phyloP scores from a whole-genome alignment of 257 asterid genomes.

The Leonotis leonurus region DNA sequence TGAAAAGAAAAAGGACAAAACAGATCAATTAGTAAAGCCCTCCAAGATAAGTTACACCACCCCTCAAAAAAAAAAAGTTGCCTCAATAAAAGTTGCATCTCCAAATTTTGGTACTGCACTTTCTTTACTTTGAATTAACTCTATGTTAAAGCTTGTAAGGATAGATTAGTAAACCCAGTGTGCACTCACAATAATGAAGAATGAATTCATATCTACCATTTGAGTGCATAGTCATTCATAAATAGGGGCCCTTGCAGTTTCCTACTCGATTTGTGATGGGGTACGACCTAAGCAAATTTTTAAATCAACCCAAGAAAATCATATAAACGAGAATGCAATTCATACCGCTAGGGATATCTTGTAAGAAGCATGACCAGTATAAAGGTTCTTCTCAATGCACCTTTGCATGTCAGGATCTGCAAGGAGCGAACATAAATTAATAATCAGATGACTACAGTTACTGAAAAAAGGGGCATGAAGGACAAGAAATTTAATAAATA shows the following conservation, averaged over 20 bases:
- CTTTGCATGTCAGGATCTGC: constrained; percentile 75
- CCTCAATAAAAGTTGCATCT: not conserved
- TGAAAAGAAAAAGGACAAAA: constrained; percentile 3
- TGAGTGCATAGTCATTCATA: not conserved
- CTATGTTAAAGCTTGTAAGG: not conserved
- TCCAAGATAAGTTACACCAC: not conserved
- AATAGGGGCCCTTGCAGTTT: not conserved
- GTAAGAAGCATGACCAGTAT: constrained; percentile 78
- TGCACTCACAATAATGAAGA: not conserved
- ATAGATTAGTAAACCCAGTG: not conserved
- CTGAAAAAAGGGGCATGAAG: not conserved
- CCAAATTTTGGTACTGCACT: no score
- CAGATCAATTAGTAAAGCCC: constrained; percentile 11
- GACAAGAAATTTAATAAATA: not conserved
- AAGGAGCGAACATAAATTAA: not conserved
- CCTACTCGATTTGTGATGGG: not conserved
- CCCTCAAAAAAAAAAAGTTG: not conserved
- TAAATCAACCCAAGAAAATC: not conserved
- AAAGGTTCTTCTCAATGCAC: constrained; percentile 63
- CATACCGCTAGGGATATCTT: constrained; percentile 73
- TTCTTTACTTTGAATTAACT: no score
- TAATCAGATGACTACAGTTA: not conserved
- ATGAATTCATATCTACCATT: not conserved
- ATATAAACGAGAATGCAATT: not conserved
- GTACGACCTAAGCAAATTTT: not conserved